Conservation (phyloP, 2,329 filamentous ascomycete species). For the Xylaria sp. region DNA sequence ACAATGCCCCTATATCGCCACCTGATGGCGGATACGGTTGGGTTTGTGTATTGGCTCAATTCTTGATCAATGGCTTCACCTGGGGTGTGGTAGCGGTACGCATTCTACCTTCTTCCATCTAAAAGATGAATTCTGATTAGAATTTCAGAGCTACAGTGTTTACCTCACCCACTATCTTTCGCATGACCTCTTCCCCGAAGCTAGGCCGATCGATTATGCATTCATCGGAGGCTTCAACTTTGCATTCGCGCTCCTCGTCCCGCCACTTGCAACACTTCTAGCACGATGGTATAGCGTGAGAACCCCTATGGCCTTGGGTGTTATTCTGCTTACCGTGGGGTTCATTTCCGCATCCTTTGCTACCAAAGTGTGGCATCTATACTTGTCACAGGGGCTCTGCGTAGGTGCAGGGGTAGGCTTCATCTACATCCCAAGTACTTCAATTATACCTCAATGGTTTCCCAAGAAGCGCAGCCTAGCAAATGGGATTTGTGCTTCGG, state of each 20-base stretch:
- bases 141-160: slow-evolving; percentile 16
- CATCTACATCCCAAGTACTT: slow-evolving; percentile 15
- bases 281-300: not conserved
- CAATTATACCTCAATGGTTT: slow-evolving; percentile 25
- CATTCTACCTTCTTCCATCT: not conserved
- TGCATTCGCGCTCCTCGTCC: slow-evolving; percentile 10
- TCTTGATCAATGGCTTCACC: slow-evolving; percentile 27
- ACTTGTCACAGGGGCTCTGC: slow-evolving; percentile 15
- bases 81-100: slow-evolving; percentile 24
- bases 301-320: slow-evolving; percentile 15
- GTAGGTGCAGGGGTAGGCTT: slow-evolving; percentile 17
- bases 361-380: slow-evolving; percentile 19
- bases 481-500: slow-evolving; percentile 18
- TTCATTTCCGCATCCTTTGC: slow-evolving; percentile 18
- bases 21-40: slow-evolving; percentile 25
- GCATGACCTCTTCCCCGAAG: slow-evolving; percentile 9
- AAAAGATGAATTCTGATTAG: not conserved
- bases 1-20: not conserved
- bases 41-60: slow-evolving; percentile 20
- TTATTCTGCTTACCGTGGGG: not conserved
- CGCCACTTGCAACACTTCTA: slow-evolving; percentile 12
- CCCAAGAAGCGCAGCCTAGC: slow-evolving; percentile 13
- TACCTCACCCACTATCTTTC: slow-evolving; percentile 22
- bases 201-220: slow-evolving; percentile 15
- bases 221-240: slow-evolving; percentile 26